Percentiles rank a stretch among this genome's conserved stretches.
phyloP scores from a whole-genome alignment of 129 eudicot species.

The Artemisia annua region DNA sequence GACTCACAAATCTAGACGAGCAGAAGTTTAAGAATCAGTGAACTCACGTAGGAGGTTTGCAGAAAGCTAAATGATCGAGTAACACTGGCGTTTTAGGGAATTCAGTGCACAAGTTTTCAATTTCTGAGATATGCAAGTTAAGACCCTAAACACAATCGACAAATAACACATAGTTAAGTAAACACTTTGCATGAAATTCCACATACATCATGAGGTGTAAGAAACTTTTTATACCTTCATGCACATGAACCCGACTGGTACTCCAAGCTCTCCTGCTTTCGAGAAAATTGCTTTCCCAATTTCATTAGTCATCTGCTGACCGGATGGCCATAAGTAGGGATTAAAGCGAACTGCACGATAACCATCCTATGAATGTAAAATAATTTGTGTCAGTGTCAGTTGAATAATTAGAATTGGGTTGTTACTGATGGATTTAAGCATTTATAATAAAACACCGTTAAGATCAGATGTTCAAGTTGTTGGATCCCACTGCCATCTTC shows the following conservation, averaged over 20 bases:
- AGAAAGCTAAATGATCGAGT: constrained; percentile 84
- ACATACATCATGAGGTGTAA: not conserved
- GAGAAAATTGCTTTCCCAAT: constrained; percentile 74
- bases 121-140: constrained; percentile 64
- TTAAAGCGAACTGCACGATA: constrained; percentile 92
- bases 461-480: constrained; percentile 61
- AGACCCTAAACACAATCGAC: constrained; percentile 54
- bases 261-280: constrained; percentile 85
- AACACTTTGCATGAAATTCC: not conserved
- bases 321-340: constrained; percentile 91
- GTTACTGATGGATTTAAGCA: not conserved
- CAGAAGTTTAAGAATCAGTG: not conserved
- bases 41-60: constrained; percentile 79
- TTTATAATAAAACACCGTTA: constrained; percentile 44
- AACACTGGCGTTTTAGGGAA: constrained; percentile 69
- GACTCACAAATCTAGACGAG: too few species aligned
- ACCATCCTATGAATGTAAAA: constrained; percentile 52
- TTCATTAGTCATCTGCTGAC: constrained; percentile 90
- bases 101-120: constrained; percentile 64
- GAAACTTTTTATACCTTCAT: constrained; percentile 50
- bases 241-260: constrained; percentile 92
- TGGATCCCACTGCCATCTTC: constrained; percentile 77
- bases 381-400: constrained; percentile 17
- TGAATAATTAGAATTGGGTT: not conserved
- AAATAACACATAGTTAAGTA: not conserved